These are phyloP conservation scores for Byssothecium circinans DNA, from an alignment of 2,329 filamentous ascomycete species.

Conservation along the genomic window DNA sequence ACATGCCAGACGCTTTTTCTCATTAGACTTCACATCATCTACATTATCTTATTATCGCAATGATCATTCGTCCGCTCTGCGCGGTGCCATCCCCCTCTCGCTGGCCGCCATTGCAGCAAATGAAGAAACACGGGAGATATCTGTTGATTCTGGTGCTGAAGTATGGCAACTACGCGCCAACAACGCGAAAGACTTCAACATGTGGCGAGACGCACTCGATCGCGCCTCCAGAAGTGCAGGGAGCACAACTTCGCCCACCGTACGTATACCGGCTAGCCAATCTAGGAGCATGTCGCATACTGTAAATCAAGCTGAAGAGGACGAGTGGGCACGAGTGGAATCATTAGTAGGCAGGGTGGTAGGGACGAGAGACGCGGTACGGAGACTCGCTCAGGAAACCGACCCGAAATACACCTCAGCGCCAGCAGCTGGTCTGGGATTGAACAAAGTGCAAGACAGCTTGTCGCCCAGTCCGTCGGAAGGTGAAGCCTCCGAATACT, in stretches of 20 bases:
- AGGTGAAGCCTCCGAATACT: slow-evolving; percentile 59
- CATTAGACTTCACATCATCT: slow-evolving; percentile 88
- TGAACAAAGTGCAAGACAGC: slow-evolving; percentile 32
- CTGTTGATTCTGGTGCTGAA: slow-evolving; percentile 94
- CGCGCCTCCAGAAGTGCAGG: slow-evolving; percentile 65
- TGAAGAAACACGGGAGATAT: slow-evolving; percentile 85
- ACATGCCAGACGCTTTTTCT: slow-evolving; percentile 92
- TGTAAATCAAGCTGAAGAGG: slow-evolving; percentile 62
- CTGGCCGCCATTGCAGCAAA: slow-evolving; percentile 89
- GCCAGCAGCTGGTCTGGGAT: slow-evolving; percentile 37
- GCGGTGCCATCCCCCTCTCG: slow-evolving; percentile 89
- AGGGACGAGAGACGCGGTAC: slow-evolving; percentile 84
- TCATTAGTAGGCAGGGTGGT: slow-evolving; percentile 81
- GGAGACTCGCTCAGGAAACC: slow-evolving; percentile 82
- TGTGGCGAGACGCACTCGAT: slow-evolving; percentile 86
- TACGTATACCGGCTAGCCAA: slow-evolving; percentile 30
- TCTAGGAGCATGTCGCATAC: slow-evolving; percentile 22
- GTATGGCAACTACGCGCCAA: slow-evolving; percentile 90
- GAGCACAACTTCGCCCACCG: slow-evolving; percentile 29
- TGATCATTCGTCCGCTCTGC: slow-evolving; percentile 85
- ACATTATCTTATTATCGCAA: slow-evolving; percentile 97
- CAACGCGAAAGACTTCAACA: slow-evolving; percentile 80
- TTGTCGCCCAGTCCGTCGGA: slow-evolving; percentile 46
- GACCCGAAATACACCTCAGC: slow-evolving; percentile 61
- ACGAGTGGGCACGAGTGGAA: slow-evolving; percentile 87